Evolutionary conservation across 1,284 basidiomycete genomes (phyloP).

Genomic region (Sutorius eximius): DNA sequence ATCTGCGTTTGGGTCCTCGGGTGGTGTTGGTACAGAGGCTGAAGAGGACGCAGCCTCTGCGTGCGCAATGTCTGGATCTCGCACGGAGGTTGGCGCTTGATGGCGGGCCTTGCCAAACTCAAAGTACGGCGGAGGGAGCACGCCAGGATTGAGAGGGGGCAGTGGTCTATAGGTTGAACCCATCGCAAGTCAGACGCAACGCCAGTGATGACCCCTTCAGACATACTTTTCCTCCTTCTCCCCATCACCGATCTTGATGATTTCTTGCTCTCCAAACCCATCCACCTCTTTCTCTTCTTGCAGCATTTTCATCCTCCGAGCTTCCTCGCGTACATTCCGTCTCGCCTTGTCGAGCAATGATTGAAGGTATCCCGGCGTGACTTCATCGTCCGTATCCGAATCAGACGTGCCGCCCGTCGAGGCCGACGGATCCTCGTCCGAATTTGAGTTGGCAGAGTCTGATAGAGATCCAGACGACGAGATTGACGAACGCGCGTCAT

Average conservation of each 20-base stretch:
- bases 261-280: constrained; percentile 40
- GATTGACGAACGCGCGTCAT: constrained; percentile 14
- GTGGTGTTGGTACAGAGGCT: constrained; percentile 49
- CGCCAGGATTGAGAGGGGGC: constrained; percentile 64
- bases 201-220: constrained; percentile 3
- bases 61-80: constrained; percentile 61
- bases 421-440: constrained; percentile 20
- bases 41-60: constrained; percentile 49
- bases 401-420: constrained; percentile 8
- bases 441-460: constrained; percentile 2
- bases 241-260: constrained; percentile 45
- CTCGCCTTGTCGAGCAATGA: constrained; percentile 62
- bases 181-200: constrained; percentile 9
- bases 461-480: constrained; percentile 8
- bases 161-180: constrained; percentile 46
- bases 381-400: constrained; percentile 40
- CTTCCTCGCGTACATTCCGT: constrained; percentile 44
- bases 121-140: constrained; percentile 62
- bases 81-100: constrained; percentile 47
- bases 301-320: constrained; percentile 23
- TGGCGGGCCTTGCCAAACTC: constrained; percentile 45
- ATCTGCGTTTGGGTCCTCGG: constrained; percentile 57
- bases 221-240: constrained; percentile 41
- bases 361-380: constrained; percentile 62
- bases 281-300: constrained; percentile 23